A percentile compares a stretch with the other conserved stretches of the same genome.
These are phyloP conservation scores for Hemisphaericaspora xylofermentans DNA, from an alignment of 1,139 yeast genomes.

Conservation along the genomic window DNA sequence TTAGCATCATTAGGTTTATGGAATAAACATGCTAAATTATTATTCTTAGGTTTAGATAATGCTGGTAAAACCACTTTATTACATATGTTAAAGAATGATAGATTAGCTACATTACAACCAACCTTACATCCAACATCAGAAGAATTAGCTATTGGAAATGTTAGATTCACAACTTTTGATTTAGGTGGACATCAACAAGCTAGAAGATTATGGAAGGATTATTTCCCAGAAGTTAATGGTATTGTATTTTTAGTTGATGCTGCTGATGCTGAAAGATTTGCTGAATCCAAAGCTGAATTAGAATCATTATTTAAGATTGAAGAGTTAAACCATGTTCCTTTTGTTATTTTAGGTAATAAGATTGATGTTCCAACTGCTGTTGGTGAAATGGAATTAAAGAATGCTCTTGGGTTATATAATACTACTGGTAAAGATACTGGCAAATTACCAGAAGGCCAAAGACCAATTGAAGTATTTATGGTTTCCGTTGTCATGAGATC, in stretches of 20 bases:
- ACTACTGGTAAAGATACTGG: slow-evolving; percentile 85
- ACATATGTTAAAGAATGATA: slow-evolving; percentile 96
- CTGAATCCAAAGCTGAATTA: slow-evolving; percentile 91
- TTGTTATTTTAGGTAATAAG: slow-evolving; percentile 92
- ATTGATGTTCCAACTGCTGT: slow-evolving; percentile 94
- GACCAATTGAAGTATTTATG: slow-evolving; percentile 97
- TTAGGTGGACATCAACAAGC: slow-evolving; percentile 99
- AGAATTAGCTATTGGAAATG: slow-evolving; percentile 94
- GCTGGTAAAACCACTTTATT: slow-evolving; percentile 97
- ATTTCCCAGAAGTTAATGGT: slow-evolving; percentile 98
- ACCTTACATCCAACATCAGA: slow-evolving; percentile 98
- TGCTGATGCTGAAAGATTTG: slow-evolving; percentile 93
- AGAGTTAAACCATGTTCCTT: slow-evolving; percentile 86
- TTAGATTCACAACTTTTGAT: slow-evolving; percentile 95
- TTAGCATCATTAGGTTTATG: slow-evolving; percentile 91
- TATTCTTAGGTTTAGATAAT: slow-evolving; percentile 94
- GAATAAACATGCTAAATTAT: slow-evolving; percentile 96
- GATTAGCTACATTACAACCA: slow-evolving; percentile 96
- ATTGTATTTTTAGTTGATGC: slow-evolving; percentile 96
- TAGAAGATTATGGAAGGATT: slow-evolving; percentile 98
- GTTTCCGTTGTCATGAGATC: slow-evolving; percentile 96
- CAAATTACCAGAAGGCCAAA: slow-evolving; percentile 68
- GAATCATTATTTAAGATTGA: slow-evolving; percentile 91
- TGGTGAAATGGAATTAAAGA: slow-evolving; percentile 90
- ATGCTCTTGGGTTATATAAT: slow-evolving; percentile 78